Evolutionary conservation across 2,329 filamentous ascomycete genomes (phyloP), one percentile per base, ranked within the genome.

Genomic region (Pyricularia pennisetigena): DNA sequence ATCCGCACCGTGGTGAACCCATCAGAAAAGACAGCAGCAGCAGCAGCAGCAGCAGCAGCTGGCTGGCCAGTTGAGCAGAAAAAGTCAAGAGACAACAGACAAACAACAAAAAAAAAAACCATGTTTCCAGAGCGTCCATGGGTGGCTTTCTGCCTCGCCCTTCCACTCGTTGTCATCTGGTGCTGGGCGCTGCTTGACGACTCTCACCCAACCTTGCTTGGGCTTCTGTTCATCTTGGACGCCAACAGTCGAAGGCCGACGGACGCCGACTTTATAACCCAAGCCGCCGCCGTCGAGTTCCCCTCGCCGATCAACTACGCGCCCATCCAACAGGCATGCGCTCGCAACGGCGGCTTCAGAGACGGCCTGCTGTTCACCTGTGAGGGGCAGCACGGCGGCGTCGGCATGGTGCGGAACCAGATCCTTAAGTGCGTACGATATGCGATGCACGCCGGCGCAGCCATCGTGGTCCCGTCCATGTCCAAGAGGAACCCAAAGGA

Each of bases 361-460:
- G 70, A 72, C 0, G 77, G 75, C 28, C 69, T 80, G 12, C 69
- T 80, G 1, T 80, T 80, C 67, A 79, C 72, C 32, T 80, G 79
- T 71, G 77, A 79, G 65, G 78, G 75, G 6, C 77, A 78, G 67
- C 75, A 76, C 35, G 79, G 78, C 49, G 78, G 78, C 29, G 74
- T 80, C 64, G 78, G 76, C 57, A 79, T 80, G 75, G 72, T 80
- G 54, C 74, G 79, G 30, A 79, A 79, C 68, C 78, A 78, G 70
- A 79, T 80, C 24, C 71, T 80, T 3, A 79, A 78, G 65, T 80
- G 79, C 70, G 74, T 80, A 5, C 75, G 79, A 23, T 80, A 79
- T 67, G 76, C 79, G 4, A 80, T 80, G 62, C 73, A 74, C 64
- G 78, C 73, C 30, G 79, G 78, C 7, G 78, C 72, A 49, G 74